phyloP scores from a whole-genome alignment of 2,329 filamentous ascomycete species.

The Talaromyces sp. region DNA sequence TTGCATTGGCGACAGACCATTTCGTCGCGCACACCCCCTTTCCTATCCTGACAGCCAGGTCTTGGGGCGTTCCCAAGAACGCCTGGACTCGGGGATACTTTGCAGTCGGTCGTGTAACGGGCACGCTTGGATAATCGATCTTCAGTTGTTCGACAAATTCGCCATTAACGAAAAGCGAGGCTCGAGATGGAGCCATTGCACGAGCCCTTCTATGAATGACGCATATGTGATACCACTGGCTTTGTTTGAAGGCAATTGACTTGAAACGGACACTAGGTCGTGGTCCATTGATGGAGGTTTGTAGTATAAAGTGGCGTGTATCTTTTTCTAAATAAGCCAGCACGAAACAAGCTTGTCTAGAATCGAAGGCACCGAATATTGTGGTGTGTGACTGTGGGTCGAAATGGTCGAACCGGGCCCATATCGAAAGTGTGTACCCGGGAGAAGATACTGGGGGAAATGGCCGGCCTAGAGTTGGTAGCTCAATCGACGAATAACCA shows the following conservation, averaged over 20 bases:
- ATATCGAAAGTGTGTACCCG: constrained; percentile 87
- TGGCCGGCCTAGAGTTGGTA: constrained; percentile 75
- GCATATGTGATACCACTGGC: constrained; percentile 89
- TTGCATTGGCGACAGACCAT: constrained; percentile 87
- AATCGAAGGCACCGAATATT: constrained; percentile 90
- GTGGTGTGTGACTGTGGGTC: constrained; percentile 86
- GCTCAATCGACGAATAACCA: constrained; percentile 85
- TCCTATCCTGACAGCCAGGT: constrained; percentile 74
- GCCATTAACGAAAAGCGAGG: constrained; percentile 85
- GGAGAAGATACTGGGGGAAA: constrained; percentile 77
- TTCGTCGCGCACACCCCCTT: constrained; percentile 70
- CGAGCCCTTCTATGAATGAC: constrained; percentile 79
- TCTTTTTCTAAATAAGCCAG: constrained; percentile 92
- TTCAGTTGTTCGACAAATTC: constrained; percentile 91
- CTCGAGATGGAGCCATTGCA: constrained; percentile 72
- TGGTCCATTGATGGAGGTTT: constrained; percentile 84
- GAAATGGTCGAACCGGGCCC: constrained; percentile 84
- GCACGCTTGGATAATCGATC: constrained; percentile 78
- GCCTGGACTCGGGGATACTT: constrained; percentile 68
- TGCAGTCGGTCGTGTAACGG: constrained; percentile 58
- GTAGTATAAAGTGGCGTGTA: constrained; percentile 88
- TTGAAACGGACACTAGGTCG: constrained; percentile 93
- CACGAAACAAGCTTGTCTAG: constrained; percentile 87
- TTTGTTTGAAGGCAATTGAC: constrained; percentile 69
- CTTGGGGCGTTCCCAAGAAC: constrained; percentile 88